Percentiles rank a stretch among this genome's conserved stretches.
phyloP scores from a whole-genome alignment of 345 rosid genomes.

The Lepidium sativum region DNA sequence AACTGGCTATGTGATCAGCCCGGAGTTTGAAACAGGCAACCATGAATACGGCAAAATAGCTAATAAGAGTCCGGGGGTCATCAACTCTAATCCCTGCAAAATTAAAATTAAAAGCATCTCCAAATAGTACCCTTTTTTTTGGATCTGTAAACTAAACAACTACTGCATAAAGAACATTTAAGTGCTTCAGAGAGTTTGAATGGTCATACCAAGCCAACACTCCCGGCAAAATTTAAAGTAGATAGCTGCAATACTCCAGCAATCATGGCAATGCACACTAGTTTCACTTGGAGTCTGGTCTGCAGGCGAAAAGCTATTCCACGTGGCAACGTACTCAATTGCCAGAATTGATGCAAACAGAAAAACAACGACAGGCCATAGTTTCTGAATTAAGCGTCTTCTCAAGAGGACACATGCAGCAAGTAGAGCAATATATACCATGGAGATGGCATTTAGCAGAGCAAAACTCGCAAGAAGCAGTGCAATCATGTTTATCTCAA shows the following conservation, averaged over 20 bases:
- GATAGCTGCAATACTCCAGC: constrained; percentile 61
- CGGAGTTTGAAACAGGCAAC: constrained; percentile 84
- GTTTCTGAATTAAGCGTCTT: constrained; percentile 48
- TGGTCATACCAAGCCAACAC: constrained; percentile 82
- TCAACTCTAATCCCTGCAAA: constrained; percentile 75
- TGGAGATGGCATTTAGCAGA: constrained; percentile 75
- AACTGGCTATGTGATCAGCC: constrained; percentile 64
- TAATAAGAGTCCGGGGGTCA: constrained; percentile 73
- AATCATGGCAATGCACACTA: constrained; percentile 59
- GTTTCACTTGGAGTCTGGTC: constrained; percentile 40
- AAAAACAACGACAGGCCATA: constrained; percentile 81
- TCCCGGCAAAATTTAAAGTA: constrained; percentile 61
- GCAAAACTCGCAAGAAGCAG: constrained; percentile 90
- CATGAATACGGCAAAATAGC: constrained; percentile 78
- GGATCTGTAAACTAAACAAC: constrained; percentile 1
- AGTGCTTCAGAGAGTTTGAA: constrained; percentile 12
- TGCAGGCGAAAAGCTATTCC: constrained; percentile 48
- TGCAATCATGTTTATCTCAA: constrained; percentile 89
- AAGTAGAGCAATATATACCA: constrained; percentile 71
- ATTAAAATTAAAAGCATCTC: constrained; percentile 1
- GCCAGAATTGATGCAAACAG: constrained; percentile 69
- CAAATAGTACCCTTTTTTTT: constrained; percentile 9
- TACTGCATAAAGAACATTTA: background rate
- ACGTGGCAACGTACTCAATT: constrained; percentile 68
- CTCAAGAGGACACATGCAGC: constrained; percentile 71